Percentiles rank a stretch among this genome's conserved stretches.
Evolutionary conservation across 1,284 basidiomycete species (phyloP).

Genomic region (Mrakiaceae sp.): DNA sequence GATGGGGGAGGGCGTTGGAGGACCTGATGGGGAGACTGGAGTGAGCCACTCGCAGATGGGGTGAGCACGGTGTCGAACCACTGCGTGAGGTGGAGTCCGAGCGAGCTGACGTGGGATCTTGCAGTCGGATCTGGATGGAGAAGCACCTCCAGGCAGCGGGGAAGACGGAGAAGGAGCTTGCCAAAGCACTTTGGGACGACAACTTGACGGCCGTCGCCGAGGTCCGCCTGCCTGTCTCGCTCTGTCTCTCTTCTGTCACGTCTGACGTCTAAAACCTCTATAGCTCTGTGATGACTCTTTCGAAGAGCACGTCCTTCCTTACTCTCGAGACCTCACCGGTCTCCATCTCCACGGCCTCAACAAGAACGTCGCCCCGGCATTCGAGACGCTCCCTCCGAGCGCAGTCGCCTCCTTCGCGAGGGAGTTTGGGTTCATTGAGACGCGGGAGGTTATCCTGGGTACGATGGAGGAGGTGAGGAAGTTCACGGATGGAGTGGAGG

Average conservation of each 20-base stretch:
- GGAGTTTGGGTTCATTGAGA: constrained; percentile 86
- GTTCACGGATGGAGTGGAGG: constrained; percentile 59
- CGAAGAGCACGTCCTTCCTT: constrained; percentile 91
- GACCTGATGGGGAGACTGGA: background rate
- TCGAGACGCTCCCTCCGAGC: constrained; percentile 59
- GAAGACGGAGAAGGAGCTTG: constrained; percentile 63
- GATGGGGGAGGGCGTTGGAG: constrained; percentile 42
- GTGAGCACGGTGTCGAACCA: background rate
- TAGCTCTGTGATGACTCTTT: constrained; percentile 95
- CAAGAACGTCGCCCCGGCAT: constrained; percentile 50
- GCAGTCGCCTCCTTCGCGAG: constrained; percentile 68
- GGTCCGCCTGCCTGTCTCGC: constrained; percentile 39
- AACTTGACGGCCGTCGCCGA: constrained; percentile 87
- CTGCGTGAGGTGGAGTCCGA: background rate
- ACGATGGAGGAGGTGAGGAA: constrained; percentile 56
- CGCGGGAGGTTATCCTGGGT: constrained; percentile 49
- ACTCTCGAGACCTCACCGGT: constrained; percentile 69
- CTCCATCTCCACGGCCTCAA: constrained; percentile 93
- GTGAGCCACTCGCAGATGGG: constrained; percentile 62
- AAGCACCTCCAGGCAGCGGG: constrained; percentile 55
- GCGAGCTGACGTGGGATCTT: background rate
- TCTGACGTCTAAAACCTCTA: background rate
- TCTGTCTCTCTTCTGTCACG: background rate
- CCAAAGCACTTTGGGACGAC: constrained; percentile 61
- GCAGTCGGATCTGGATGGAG: constrained; percentile 44